These are phyloP conservation scores for Neurospora sp. DNA, from an alignment of 495 filamentous ascomycete genomes.

Conservation along the genomic window DNA sequence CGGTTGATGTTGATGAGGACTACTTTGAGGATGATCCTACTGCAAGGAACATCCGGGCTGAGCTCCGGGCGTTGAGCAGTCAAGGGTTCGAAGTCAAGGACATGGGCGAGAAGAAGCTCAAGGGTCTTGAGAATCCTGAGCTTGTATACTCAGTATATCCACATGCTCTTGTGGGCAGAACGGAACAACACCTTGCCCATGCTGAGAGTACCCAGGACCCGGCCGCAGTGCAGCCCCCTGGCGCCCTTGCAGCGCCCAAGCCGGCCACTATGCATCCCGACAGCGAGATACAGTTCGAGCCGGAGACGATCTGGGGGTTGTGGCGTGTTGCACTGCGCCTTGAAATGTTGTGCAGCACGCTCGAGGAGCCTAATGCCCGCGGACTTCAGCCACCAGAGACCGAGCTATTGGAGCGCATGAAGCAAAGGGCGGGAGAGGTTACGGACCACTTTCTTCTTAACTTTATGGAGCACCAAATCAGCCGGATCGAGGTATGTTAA, in stretches of 20 bases:
- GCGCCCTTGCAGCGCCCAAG: slow-evolving; percentile 33
- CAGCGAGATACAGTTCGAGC: slow-evolving; percentile 60
- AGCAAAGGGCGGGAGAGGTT: slow-evolving; percentile 71
- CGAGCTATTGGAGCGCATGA: slow-evolving; percentile 73
- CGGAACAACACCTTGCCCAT: slow-evolving; percentile 53
- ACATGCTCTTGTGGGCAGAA: slow-evolving; percentile 70
- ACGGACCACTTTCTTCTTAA: slow-evolving; percentile 76
- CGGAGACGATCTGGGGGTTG: slow-evolving; percentile 74
- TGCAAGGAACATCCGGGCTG: slow-evolving; percentile 66
- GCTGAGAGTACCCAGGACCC: slow-evolving; percentile 17
- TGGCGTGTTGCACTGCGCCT: slow-evolving; percentile 85
- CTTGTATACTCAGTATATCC: slow-evolving; percentile 91
- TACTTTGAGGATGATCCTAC: slow-evolving; percentile 59
- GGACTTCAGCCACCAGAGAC: slow-evolving; percentile 64
- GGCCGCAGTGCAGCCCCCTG: slow-evolving; percentile 2
- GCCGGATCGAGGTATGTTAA: slow-evolving; percentile 77
- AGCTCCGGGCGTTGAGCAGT: slow-evolving; percentile 76
- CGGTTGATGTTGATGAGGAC: slow-evolving; percentile 58
- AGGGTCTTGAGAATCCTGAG: slow-evolving; percentile 96
- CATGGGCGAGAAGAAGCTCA: slow-evolving; percentile 85
- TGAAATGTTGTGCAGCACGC: slow-evolving; percentile 80
- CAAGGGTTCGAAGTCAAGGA: slow-evolving; percentile 97
- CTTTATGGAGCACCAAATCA: slow-evolving; percentile 89
- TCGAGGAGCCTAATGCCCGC: slow-evolving; percentile 54
- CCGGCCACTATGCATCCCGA: slow-evolving; percentile 31